Evolutionary conservation across 768 basidiomycete genomes (phyloP).

Genomic region (Pisolithus albus): DNA sequence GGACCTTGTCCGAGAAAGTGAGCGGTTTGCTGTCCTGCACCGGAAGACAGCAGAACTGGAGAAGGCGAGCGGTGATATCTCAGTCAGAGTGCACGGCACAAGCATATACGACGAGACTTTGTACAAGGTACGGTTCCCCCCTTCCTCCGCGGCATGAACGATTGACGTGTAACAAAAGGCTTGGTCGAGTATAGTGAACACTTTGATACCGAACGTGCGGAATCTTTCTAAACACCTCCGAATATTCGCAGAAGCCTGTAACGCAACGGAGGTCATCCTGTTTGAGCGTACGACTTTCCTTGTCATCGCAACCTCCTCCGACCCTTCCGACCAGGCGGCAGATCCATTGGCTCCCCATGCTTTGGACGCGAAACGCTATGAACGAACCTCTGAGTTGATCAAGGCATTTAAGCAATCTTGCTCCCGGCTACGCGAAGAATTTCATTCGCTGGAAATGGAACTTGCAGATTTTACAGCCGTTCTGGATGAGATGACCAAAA

Average conservation of each 20-base stretch:
- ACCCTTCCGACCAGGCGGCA: slow-evolving; percentile 19
- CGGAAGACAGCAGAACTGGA: slow-evolving; percentile 70
- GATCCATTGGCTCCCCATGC: slow-evolving; percentile 33
- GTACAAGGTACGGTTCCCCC: slow-evolving; percentile 60
- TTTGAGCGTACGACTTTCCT: slow-evolving; percentile 98
- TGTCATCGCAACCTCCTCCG: slow-evolving; percentile 76
- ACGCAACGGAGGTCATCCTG: slow-evolving; percentile 88
- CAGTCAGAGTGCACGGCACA: slow-evolving; percentile 78
- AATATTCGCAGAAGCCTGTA: slow-evolving; percentile 80
- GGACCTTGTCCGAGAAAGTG: slow-evolving; percentile 72
- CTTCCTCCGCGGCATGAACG: not conserved
- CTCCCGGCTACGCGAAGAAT: slow-evolving; percentile 77
- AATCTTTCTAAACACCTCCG: slow-evolving; percentile 82
- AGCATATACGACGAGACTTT: slow-evolving; percentile 97
- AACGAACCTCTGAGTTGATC: slow-evolving; percentile 87
- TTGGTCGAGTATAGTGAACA: slow-evolving; percentile 97
- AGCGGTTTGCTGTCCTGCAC: slow-evolving; percentile 52
- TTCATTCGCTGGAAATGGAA: slow-evolving; percentile 82
- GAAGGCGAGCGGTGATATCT: slow-evolving; percentile 53
- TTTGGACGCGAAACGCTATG: slow-evolving; percentile 68
- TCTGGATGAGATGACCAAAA: slow-evolving; percentile 86
- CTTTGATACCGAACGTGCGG: slow-evolving; percentile 90
- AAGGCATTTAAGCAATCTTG: slow-evolving; percentile 94
- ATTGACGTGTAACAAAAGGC: slow-evolving; percentile 49
- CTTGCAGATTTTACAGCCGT: slow-evolving; percentile 81